Evolutionary conservation across 768 basidiomycete species (phyloP).

Genomic region (Chalciporus sphaerocephalus): DNA sequence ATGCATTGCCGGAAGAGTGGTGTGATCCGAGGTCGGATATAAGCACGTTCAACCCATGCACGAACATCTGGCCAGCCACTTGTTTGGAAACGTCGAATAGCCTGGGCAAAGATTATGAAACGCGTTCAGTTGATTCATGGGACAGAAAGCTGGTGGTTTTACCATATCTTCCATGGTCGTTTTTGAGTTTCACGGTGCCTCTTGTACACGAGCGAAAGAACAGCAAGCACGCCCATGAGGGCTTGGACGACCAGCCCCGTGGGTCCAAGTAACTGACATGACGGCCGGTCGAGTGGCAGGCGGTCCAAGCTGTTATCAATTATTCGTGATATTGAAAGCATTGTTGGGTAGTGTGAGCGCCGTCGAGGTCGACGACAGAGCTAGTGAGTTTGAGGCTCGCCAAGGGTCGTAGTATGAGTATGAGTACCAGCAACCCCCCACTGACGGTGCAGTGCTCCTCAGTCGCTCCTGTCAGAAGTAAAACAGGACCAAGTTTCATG

Average conservation of each 20-base stretch:
- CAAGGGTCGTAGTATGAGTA: background rate
- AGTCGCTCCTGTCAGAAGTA: background rate
- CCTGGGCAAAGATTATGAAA: constrained; percentile 39
- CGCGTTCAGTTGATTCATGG: constrained; percentile 4
- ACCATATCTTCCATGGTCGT: constrained; percentile 94
- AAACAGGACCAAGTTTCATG: background rate
- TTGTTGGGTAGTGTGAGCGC: background rate
- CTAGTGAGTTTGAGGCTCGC: background rate
- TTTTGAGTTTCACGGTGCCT: constrained; percentile 80
- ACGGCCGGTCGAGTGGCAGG: constrained; percentile 39
- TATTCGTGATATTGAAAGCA: constrained; percentile 11
- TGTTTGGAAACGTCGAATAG: constrained; percentile 93
- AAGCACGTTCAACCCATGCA: constrained; percentile 74
- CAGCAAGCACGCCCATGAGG: constrained; percentile 87
- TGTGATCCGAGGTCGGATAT: constrained; percentile 75
- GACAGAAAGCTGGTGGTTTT: constrained; percentile 17
- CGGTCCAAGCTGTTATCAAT: constrained; percentile 17
- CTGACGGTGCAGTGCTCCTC: background rate
- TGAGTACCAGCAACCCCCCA: no score
- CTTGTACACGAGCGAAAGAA: constrained; percentile 82
- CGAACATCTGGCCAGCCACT: constrained; percentile 77
- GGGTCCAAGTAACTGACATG: constrained; percentile 45
- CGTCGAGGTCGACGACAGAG: background rate
- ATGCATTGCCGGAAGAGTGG: constrained; percentile 74
- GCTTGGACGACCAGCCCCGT: constrained; percentile 66